Base-by-base conservation (phyloP, 75 land plant genomes). In the Pinus taeda region DNA sequence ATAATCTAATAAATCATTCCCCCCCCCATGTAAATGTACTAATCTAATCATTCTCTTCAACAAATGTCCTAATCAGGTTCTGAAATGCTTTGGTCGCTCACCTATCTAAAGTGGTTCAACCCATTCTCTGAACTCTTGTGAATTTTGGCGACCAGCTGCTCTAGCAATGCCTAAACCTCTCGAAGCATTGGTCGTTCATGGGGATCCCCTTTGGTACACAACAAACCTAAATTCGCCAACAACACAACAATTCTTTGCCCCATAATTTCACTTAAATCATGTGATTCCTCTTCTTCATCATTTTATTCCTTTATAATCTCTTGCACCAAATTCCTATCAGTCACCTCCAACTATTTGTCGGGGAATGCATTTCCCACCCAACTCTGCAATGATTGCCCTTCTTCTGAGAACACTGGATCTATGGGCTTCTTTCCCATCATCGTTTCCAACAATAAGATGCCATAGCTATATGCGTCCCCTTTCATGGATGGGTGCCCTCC, bases 371-470 rank as follows among this genome's bases (percentile, higher is more conserved):
- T 1, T 0, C 33, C 33, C 33, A 33, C 33, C 33, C 60, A 59
- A 17, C 4, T 59, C 17, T 15, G 60, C 60, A 59, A 15, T 17
- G 60, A 17, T 15, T 59, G 11, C 4, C 1, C 60, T 33, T 49
- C 67, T 76, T 26, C 26, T 4, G 70, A 60, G 7, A 83, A 75
- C 45, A 90, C 22, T 0, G 80, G 60, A 1, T 84, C 87, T 3
- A 79, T 82, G 0, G 92, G 92, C 60, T 85, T 84, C 75, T 71
- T 82, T 24, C 89, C 84, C 77, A 83, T 87, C 73, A 90, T 39
- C 2, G 83, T 33, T 33, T 33, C 33, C 33, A 33, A 0, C 1
- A 33, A 0, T 1, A 33, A 33, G 33, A 33, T 33, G 33, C 33
- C 33, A 1, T 33, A 33, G 33, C 33, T 33, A 1, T 33, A 33